These are phyloP conservation scores for Ceriops tagal DNA, from an alignment of 345 rosid genomes.

Conservation along the genomic window DNA sequence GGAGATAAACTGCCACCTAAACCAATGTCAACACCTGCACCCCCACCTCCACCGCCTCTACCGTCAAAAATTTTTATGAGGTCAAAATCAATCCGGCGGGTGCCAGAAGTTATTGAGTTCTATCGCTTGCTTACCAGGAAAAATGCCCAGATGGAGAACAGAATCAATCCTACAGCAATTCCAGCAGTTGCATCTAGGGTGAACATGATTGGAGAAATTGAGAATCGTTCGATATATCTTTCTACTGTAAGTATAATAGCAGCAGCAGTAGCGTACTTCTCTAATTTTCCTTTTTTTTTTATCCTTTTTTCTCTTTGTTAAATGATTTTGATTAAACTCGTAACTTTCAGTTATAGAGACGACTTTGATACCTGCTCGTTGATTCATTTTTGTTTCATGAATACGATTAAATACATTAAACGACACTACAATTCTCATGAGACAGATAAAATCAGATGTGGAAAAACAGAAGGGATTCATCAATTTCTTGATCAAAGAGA, in stretches of 20 bases:
- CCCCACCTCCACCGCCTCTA: slow-evolving; percentile 78
- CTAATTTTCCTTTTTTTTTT: no score
- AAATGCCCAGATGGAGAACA: slow-evolving; percentile 51
- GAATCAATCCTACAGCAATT: slow-evolving; percentile 32
- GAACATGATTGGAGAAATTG: slow-evolving; percentile 97
- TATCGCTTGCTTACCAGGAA: slow-evolving; percentile 76
- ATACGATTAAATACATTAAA: background rate
- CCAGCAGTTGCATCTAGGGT: slow-evolving; percentile 39
- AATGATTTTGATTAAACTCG: no score
- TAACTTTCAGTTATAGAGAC: slow-evolving; percentile 2
- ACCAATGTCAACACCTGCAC: slow-evolving; percentile 18
- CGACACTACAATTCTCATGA: background rate
- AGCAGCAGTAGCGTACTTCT: no score
- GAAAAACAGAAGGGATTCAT: slow-evolving; percentile 66
- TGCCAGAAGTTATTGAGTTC: slow-evolving; percentile 75
- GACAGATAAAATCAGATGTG: slow-evolving; percentile 83
- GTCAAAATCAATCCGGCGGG: slow-evolving; percentile 62
- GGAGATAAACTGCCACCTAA: slow-evolving; percentile 20
- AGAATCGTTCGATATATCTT: slow-evolving; percentile 82
- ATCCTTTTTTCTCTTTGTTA: no score
- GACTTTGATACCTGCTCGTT: slow-evolving; percentile 14
- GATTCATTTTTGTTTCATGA: background rate
- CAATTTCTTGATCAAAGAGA: slow-evolving; percentile 57
- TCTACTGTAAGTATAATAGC: slow-evolving; percentile 63
- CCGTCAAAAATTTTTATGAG: slow-evolving; percentile 50